Evolutionary conservation across 1,284 basidiomycete species (phyloP), one percentile per base, ranked within the genome.

Genomic region (Cutaneotrichosporon arboriforme): DNA sequence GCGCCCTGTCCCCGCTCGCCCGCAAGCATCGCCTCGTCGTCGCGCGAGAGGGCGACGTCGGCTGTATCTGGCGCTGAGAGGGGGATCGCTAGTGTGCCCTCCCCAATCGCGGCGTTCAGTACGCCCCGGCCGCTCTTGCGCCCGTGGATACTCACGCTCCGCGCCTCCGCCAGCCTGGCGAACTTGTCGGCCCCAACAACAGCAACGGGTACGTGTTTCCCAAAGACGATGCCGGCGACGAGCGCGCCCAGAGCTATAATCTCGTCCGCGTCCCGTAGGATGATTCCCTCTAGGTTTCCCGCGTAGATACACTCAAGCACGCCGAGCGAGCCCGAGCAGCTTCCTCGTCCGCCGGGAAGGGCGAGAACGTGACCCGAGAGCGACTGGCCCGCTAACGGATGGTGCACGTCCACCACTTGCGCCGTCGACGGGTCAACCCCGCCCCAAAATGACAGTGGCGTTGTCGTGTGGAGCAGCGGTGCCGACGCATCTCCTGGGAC

Each of bases 181-280:
- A 50, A 54, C 14, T 39, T 38, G 8, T 40, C 39, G 14, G 21
- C 15, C 0, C 54, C 49, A 3, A 55, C 22, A 4, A 48, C 54
- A 1, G 37, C 39, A 1, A 55, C 49, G 4, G 54, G 54, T 4
- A 55, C 34, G 1, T 22, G 14, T 8, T 4, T 9, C 2, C 45
- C 33, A 31, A 55, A 47, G 12, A 55, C 46, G 9, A 36, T 31
- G 9, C 42, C 31, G 15, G 38, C 55, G 9, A 56, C 51, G 12
- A 56, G 33, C 4, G 47, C 50, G 5, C 55, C 55, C 13, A 56
- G 51, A 4, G 55, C 55, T 15, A 56, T 36, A 14, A 56, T 56
- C 22, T 33, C 42, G 39, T 56, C 55, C 2, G 47, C 20, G 0
- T 44, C 42, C 0, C 35, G 38, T 1, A 56, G 47, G 15, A 56